Evolutionary conservation across 768 basidiomycete species (phyloP).

Genomic region (Suillus sp.): DNA sequence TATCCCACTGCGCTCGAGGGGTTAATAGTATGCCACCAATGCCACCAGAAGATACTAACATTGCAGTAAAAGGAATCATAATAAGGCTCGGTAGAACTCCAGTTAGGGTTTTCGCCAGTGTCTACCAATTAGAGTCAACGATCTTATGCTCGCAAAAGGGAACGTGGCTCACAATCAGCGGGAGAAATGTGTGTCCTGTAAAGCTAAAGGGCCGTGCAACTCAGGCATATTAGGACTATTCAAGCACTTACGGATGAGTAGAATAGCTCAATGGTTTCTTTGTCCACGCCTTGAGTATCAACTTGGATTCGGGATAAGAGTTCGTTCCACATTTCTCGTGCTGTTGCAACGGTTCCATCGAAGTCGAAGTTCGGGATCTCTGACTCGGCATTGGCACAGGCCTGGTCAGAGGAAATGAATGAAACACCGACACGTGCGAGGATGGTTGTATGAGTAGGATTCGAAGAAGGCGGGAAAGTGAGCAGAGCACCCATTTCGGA

Average conservation of each 20-base stretch:
- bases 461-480: conserved; percentile 48
- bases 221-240: neutral
- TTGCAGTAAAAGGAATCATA: conserved; percentile 72
- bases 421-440: conserved; percentile 67
- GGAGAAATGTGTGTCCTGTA: conserved; percentile 66
- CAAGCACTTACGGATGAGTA: conserved; percentile 51
- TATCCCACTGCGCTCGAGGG: conserved; percentile 53
- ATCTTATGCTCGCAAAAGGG: neutral
- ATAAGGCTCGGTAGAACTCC: conserved; percentile 66
- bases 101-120: conserved; percentile 64
- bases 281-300: conserved; percentile 46
- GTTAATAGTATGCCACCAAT: neutral
- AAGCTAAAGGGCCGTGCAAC: conserved; percentile 33
- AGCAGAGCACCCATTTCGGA: conserved; percentile 56
- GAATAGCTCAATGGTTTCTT: conserved; percentile 54
- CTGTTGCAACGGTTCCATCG: conserved; percentile 44
- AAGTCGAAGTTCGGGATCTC: conserved; percentile 65
- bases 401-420: conserved; percentile 60
- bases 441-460: conserved; percentile 43
- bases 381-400: conserved; percentile 59
- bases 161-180: conserved; percentile 53
- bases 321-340: conserved; percentile 57
- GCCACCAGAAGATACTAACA: conserved; percentile 35
- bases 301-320: conserved; percentile 56
- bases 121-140: conserved; percentile 37